Evolutionary conservation across 116 monocot genomes (phyloP).

Genomic region (Zostera marina): DNA sequence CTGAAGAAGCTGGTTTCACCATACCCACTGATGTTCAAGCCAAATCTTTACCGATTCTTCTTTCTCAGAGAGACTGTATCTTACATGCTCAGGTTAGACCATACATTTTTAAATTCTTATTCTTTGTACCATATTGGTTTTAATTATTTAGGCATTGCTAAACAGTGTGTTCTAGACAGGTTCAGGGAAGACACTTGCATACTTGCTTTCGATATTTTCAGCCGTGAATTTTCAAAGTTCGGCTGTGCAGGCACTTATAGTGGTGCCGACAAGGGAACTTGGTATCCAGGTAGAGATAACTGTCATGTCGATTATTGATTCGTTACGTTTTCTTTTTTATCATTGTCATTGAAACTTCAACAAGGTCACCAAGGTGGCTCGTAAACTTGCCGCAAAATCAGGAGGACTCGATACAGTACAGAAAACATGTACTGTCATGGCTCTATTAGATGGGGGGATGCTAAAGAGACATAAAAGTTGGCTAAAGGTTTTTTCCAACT

Average conservation of each 20-base stretch:
- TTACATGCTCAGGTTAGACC: slow-evolving; percentile 81
- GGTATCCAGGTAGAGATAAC: slow-evolving; percentile 73
- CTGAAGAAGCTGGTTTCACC: slow-evolving; percentile 60
- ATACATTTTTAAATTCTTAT: no score
- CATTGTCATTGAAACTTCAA: slow-evolving; percentile 5
- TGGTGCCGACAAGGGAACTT: slow-evolving; percentile 94
- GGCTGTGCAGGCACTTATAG: slow-evolving; percentile 83
- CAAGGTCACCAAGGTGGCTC: slow-evolving; percentile 90
- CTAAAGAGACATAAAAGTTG: slow-evolving; percentile 86
- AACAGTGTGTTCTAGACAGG: slow-evolving; percentile 60
- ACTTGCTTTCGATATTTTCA: slow-evolving; percentile 69
- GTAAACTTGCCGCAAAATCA: slow-evolving; percentile 64
- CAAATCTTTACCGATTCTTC: slow-evolving; percentile 61
- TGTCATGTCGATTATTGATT: not conserved
- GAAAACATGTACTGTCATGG: slow-evolving; percentile 72
- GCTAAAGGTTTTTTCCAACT: slow-evolving; percentile 49
- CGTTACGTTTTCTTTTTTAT: slow-evolving; percentile 6
- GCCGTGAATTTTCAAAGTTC: slow-evolving; percentile 41
- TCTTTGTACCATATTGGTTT: no score
- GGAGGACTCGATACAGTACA: slow-evolving; percentile 23
- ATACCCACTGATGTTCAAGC: slow-evolving; percentile 70
- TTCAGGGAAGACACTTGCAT: slow-evolving; percentile 97
- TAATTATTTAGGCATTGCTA: not conserved
- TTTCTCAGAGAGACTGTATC: slow-evolving; percentile 68
- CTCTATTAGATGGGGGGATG: slow-evolving; percentile 92